Conservation (phyloP, 768 basidiomycete genomes). For the Serpula lacrymans region DNA sequence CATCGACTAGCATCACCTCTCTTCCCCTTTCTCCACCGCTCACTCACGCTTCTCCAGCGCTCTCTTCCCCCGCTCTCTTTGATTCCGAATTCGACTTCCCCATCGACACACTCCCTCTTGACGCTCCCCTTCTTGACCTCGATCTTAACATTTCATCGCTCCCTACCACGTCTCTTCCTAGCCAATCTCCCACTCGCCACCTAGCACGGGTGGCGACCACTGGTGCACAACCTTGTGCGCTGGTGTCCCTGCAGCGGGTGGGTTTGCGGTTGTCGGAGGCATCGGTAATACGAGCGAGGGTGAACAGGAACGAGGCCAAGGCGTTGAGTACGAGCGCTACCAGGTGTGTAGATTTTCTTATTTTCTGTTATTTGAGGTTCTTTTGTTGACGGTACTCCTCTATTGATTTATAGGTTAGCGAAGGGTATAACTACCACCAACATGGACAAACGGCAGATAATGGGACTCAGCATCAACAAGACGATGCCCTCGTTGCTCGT, state of each 20-base stretch:
- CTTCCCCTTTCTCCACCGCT: slow-evolving; percentile 40
- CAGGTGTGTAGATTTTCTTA: too few species aligned
- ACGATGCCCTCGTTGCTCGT: slow-evolving; percentile 28
- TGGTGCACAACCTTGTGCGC: slow-evolving; percentile 42
- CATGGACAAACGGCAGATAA: too few species aligned
- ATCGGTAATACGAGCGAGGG: slow-evolving; percentile 5
- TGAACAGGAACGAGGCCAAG: too few species aligned
- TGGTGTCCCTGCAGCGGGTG: slow-evolving; percentile 95
- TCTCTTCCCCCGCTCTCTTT: slow-evolving; percentile 28
- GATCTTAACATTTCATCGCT: slow-evolving; percentile 24
- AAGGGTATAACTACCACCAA: too few species aligned
- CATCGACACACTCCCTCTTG: slow-evolving; percentile 24
- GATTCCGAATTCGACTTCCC: slow-evolving; percentile 28
- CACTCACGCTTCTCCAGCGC: slow-evolving; percentile 36
- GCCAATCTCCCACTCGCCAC: slow-evolving; percentile 82
- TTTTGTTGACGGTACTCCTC: too few species aligned
- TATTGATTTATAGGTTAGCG: too few species aligned
- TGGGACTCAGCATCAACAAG: too few species aligned
- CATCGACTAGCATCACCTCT: slow-evolving; percentile 30
- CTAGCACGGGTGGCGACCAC: slow-evolving; percentile 96
- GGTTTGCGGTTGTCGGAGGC: slow-evolving; percentile 24
- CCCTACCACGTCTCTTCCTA: slow-evolving; percentile 27
- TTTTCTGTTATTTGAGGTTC: too few species aligned
- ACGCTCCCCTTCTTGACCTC: slow-evolving; percentile 20
- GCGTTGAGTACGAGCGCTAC: too few species aligned